Percentiles rank a stretch among this genome's conserved stretches.
These are phyloP conservation scores for Blastobotrys raffinosifermentans DNA, from an alignment of 1,139 yeast species.

Conservation along the genomic window DNA sequence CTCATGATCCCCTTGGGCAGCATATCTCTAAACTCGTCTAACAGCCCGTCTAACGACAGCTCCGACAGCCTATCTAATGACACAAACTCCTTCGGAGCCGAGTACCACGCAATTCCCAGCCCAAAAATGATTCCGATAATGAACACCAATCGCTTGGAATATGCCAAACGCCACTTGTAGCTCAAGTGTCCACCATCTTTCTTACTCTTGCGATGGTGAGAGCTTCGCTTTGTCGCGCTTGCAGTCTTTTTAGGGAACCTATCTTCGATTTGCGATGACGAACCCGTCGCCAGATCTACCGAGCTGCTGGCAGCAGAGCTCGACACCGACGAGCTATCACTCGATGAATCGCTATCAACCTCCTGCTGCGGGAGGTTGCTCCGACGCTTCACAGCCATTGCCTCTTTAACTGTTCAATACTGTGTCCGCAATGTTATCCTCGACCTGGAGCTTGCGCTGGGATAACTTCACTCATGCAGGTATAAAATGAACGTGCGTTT, in stretches of 20 bases:
- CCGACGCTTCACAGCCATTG: too few species aligned
- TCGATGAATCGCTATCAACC: too few species aligned
- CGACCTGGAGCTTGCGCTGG: too few species aligned
- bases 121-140: constrained; percentile 60
- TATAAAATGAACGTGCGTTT: too few species aligned
- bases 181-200: not conserved
- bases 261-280: too few species aligned
- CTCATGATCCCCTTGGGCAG: constrained; percentile 62
- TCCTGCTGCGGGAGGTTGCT: too few species aligned
- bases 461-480: too few species aligned
- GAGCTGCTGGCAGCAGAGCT: too few species aligned
- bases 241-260: not conserved
- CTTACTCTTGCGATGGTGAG: not conserved
- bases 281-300: too few species aligned
- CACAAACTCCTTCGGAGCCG: constrained; percentile 43
- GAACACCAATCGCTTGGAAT: constrained; percentile 34
- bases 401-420: too few species aligned
- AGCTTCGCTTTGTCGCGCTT: not conserved
- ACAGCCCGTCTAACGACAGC: constrained; percentile 46
- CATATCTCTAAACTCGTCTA: constrained; percentile 31
- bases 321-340: too few species aligned
- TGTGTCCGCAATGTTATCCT: too few species aligned
- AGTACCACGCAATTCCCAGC: constrained; percentile 54
- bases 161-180: constrained; percentile 15
- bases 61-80: constrained; percentile 47